These are phyloP conservation scores for Leishmania martiniquensis DNA, from an alignment of 208 protist genomes.

Conservation along the genomic window DNA sequence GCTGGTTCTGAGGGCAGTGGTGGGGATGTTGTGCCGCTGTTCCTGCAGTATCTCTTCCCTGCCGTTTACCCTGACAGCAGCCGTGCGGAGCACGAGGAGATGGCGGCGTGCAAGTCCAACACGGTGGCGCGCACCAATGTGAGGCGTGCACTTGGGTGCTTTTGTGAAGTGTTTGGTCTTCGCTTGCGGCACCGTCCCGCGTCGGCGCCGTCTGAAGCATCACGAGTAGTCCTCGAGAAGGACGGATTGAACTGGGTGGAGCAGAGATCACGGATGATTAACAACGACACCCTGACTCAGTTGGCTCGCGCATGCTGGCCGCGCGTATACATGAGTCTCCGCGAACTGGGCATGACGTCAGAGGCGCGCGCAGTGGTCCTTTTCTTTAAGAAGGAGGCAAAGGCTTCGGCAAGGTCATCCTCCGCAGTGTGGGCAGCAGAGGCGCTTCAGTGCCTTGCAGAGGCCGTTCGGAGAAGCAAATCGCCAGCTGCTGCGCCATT, in stretches of 20 bases:
- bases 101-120: constrained; percentile 37
- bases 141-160: constrained; percentile 54
- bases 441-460: constrained; percentile 11
- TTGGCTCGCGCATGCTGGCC: constrained; percentile 45
- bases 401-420: not conserved
- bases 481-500: not conserved
- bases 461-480: constrained; percentile 17
- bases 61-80: constrained; percentile 10
- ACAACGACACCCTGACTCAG: constrained; percentile 36
- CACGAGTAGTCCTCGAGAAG: constrained; percentile 28
- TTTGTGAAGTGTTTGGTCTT: constrained; percentile 80
- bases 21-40: constrained; percentile 22
- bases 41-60: constrained; percentile 50
- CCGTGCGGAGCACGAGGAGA: constrained; percentile 19
- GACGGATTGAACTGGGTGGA: constrained; percentile 82
- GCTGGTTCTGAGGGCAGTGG: not conserved
- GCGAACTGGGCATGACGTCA: constrained; percentile 34
- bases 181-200: constrained; percentile 26
- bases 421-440: constrained; percentile 20
- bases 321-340: constrained; percentile 54
- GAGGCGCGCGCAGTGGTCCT: constrained; percentile 43
- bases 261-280: constrained; percentile 38
- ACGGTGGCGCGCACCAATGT: constrained; percentile 39
- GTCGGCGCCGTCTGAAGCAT: not conserved
- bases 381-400: constrained; percentile 57